These are phyloP conservation scores for Naumovozyma castellii DNA, from an alignment of 805 yeast genomes.

Conservation along the genomic window DNA sequence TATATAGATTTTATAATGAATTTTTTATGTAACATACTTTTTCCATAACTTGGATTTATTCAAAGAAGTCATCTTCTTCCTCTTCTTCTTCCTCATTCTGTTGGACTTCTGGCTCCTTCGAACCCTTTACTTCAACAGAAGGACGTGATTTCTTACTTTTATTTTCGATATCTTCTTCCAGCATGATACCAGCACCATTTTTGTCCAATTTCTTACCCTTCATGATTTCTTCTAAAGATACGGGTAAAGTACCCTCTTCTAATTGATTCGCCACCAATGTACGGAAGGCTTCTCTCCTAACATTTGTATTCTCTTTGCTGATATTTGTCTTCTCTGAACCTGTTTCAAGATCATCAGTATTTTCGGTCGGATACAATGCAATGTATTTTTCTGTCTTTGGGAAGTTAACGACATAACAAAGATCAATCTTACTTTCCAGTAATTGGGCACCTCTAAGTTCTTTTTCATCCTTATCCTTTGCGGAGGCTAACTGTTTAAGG, in stretches of 20 bases:
- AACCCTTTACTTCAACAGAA: no score
- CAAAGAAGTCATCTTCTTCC: constrained; percentile 40
- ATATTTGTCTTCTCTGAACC: constrained; percentile 20
- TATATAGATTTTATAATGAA: background rate
- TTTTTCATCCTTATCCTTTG: constrained; percentile 14
- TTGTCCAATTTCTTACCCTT: constrained; percentile 28
- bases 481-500: constrained; percentile 26
- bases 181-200: constrained; percentile 18
- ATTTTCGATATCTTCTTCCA: constrained; percentile 5
- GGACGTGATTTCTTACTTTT: constrained; percentile 1
- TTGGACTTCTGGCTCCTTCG: no score
- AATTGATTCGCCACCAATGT: constrained; percentile 44
- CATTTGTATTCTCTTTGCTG: constrained; percentile 36
- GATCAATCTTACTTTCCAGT: constrained; percentile 52
- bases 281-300: constrained; percentile 39
- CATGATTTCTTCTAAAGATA: constrained; percentile 41
- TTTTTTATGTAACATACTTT: background rate
- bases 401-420: constrained; percentile 65
- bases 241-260: constrained; percentile 45
- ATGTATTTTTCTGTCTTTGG: constrained; percentile 76
- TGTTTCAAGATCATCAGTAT: constrained; percentile 22
- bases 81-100: constrained; percentile 26
- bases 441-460: constrained; percentile 28
- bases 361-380: constrained; percentile 52
- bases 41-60: constrained; percentile 14